phyloP scores from a whole-genome alignment of 768 basidiomycete genomes.

The Boletus reticulatus region DNA sequence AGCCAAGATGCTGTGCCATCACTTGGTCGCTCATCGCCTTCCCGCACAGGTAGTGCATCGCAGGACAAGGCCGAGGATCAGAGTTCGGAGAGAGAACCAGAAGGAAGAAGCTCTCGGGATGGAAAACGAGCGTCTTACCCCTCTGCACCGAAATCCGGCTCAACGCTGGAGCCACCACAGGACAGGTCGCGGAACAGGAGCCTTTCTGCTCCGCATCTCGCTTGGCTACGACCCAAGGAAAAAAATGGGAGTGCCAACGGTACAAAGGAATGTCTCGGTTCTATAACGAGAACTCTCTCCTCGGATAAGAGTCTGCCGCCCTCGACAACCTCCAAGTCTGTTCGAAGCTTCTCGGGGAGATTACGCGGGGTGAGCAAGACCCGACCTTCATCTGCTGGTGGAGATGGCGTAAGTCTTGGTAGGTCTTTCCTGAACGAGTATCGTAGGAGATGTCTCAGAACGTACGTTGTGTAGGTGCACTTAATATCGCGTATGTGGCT shows the following conservation, averaged over 20 bases:
- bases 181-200: slow-evolving; percentile 45
- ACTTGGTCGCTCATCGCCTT: slow-evolving; percentile 33
- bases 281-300: slow-evolving; percentile 14
- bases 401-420: slow-evolving; percentile 16
- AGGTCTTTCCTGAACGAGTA: neutral
- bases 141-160: neutral
- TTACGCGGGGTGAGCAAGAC: slow-evolving; percentile 21
- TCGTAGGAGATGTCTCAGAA: neutral
- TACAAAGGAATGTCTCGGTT: slow-evolving; percentile 8
- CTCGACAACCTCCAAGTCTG: slow-evolving; percentile 5
- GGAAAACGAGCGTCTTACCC: slow-evolving; percentile 24
- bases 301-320: slow-evolving; percentile 12
- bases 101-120: slow-evolving; percentile 10
- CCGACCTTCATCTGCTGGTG: slow-evolving; percentile 13
- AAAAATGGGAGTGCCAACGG: slow-evolving; percentile 7
- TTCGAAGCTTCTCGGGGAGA: slow-evolving; percentile 22
- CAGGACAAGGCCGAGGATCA: neutral
- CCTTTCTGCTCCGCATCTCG: slow-evolving; percentile 57
- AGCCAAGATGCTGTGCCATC: slow-evolving; percentile 68
- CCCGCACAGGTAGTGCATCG: neutral
- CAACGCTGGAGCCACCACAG: slow-evolving; percentile 12
- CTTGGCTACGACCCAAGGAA: slow-evolving; percentile 48
- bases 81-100: neutral
- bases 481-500: slow-evolving; percentile 52
- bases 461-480: slow-evolving; percentile 18